A percentile compares a stretch with the other conserved stretches of the same genome.
These are phyloP conservation scores for Aspergillus viridinutans DNA, from an alignment of 2,329 filamentous ascomycete species.

Conservation along the genomic window DNA sequence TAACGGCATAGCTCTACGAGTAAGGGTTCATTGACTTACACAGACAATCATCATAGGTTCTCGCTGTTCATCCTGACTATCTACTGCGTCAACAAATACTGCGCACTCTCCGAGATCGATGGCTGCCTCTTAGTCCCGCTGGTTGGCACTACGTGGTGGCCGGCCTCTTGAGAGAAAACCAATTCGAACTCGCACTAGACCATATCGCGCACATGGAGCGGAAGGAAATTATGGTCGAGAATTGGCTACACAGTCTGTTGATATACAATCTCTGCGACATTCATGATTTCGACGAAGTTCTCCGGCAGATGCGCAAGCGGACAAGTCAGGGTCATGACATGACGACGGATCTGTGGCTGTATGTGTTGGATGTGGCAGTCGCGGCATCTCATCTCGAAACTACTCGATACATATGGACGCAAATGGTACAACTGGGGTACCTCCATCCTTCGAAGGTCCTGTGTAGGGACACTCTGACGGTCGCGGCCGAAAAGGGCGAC, in stretches of 20 bases:
- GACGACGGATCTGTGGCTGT: constrained; percentile 60
- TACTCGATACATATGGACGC: constrained; percentile 67
- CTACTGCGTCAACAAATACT: constrained; percentile 67
- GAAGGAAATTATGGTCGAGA: constrained; percentile 52
- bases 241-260: constrained; percentile 76
- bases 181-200: constrained; percentile 74
- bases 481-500: constrained; percentile 67
- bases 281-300: constrained; percentile 72
- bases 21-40: not conserved
- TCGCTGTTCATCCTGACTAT: constrained; percentile 84
- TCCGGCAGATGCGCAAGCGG: constrained; percentile 62
- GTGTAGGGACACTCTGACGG: constrained; percentile 64
- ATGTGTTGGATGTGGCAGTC: constrained; percentile 72
- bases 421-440: constrained; percentile 55
- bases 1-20: not conserved
- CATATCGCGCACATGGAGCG: constrained; percentile 64
- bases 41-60: constrained; percentile 43
- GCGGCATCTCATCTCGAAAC: constrained; percentile 59
- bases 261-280: constrained; percentile 68
- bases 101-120: constrained; percentile 60
- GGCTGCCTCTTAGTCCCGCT: constrained; percentile 60
- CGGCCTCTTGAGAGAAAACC: constrained; percentile 73
- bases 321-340: constrained; percentile 45
- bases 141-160: constrained; percentile 65
- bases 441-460: constrained; percentile 61